Conservation (phyloP, 2,329 filamentous ascomycete genomes). For the Xylariaceae sp. region DNA sequence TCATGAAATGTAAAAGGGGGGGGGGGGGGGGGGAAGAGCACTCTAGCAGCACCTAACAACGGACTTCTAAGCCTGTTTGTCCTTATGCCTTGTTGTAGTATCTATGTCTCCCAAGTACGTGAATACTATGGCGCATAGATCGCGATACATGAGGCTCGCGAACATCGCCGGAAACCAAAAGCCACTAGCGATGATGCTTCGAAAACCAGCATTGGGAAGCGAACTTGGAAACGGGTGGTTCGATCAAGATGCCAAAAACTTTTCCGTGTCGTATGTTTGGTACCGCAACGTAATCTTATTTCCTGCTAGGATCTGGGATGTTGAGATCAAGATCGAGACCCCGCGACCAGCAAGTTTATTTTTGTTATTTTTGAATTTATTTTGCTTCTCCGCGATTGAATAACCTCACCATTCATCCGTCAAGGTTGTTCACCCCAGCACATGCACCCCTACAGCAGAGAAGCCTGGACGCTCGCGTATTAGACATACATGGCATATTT, state of each 20-base stretch:
- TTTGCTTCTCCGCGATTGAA: too few species aligned
- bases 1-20: neutral
- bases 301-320: too few species aligned
- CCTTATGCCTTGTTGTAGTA: neutral
- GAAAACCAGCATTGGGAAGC: conserved; percentile 1
- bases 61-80: neutral
- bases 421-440: too few species aligned
- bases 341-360: too few species aligned
- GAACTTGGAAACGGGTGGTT: conserved; percentile 1
- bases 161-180: neutral
- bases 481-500: too few species aligned
- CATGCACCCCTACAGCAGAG: too few species aligned
- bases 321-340: too few species aligned
- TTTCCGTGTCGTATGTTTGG: neutral
- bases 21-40: neutral
- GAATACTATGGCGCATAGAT: too few species aligned
- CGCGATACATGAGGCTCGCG: neutral
- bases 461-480: too few species aligned
- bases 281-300: too few species aligned
- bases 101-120: neutral
- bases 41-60: neutral
- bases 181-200: conserved; percentile 7
- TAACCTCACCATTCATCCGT: too few species aligned
- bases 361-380: too few species aligned
- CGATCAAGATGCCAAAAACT: conserved; percentile 3